Evolutionary conservation across 2,329 filamentous ascomycete genomes (phyloP), one percentile per base, ranked within the genome.

Genomic region (Penicillium rolfsii): DNA sequence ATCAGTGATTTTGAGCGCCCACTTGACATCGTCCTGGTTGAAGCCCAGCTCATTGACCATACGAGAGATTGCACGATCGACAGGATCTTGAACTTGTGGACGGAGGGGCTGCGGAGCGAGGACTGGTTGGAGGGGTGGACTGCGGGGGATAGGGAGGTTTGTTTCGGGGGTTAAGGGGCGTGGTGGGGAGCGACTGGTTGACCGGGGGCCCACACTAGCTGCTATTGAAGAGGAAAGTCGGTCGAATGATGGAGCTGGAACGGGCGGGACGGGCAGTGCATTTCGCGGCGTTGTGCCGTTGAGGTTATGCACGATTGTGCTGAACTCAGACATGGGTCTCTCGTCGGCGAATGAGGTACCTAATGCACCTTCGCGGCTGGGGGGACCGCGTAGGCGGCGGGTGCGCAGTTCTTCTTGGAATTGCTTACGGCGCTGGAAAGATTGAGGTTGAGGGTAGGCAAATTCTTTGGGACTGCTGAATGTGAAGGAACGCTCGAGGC

Each of bases 11-110:
- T 82, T 80, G 19, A 89, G 74, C 19, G 86, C 86, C 67, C 82
- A 81, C 60, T 82, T 81, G 7, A 85, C 85, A 63, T 86, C 80
- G 19, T 80, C 79, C 16, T 81, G 75, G 7, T 79, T 79, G 64
- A 88, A 89, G 0, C 86, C 86, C 71, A 88, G 84, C 38, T 86
- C 82, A 5, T 74, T 65, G 11, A 87, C 83, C 58, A 89, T 83
- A 45, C 81, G 77, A 50, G 79, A 75, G 19, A 88, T 81, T 0
- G 86, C 86, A 49, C 80, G 78, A 52, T 87, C 85, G 14, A 83
- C 82, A 0, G 85, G 84, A 55, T 86, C 83, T 40, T 82, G 64
- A 71, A 83, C 64, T 65, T 74, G 71, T 1, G 68, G 68, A 2
- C 53, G 61, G 11, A 61, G 55, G 64, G 72, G 50, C 57, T 58